Base-by-base conservation (phyloP, 2,329 filamentous ascomycete species). In the Monilinia polystroma region DNA sequence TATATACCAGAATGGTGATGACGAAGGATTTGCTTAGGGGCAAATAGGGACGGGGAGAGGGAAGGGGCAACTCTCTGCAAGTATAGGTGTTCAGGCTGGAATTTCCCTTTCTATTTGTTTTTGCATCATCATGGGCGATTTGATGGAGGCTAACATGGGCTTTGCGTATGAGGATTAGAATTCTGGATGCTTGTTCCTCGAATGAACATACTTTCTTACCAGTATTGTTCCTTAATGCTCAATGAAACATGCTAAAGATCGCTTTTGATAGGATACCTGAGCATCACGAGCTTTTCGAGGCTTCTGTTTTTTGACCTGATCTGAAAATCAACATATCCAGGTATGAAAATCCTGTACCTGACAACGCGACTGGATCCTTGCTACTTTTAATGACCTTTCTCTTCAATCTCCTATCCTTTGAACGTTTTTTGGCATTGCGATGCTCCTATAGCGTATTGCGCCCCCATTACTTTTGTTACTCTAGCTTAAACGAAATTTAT, bases 1-100 rank as follows among this genome's bases (percentile, higher is more conserved):
- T 76, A 89, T 95, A 72, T 96, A 96, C 78, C 87, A 94, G 73
- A 88, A 85, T 74, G 89, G 90, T 66, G 90, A 93, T 68, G 82
- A 91, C 75, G 90, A 91, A 55, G 70, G 70, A 11, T 72, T 72
- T 66, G 66, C 68, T 56, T 69, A 67, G 63, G 43, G 55, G 43
- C 18, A 35, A 32, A 35, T 66, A 41, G 43, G 23, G 23, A 16
- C n/a, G 43, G 53, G 54, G 35, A 20, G 51, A 58, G 35, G 35
- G 47, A 83, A 85, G 69, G 70, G 71, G 69, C 71, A 71, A 59
- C 67, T 69, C 64, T 75, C 70, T 70, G 74, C 75, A 75, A 76
- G 74, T 76, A 77, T 77, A 65, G 71, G 74, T 71, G 71, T 72
- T 72, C 45, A 55, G 64, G 71, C 70, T 73, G 72, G 75, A 76